Evolutionary conservation across 768 basidiomycete genomes (phyloP).

Genomic region (Strobilomyces dryophilus): DNA sequence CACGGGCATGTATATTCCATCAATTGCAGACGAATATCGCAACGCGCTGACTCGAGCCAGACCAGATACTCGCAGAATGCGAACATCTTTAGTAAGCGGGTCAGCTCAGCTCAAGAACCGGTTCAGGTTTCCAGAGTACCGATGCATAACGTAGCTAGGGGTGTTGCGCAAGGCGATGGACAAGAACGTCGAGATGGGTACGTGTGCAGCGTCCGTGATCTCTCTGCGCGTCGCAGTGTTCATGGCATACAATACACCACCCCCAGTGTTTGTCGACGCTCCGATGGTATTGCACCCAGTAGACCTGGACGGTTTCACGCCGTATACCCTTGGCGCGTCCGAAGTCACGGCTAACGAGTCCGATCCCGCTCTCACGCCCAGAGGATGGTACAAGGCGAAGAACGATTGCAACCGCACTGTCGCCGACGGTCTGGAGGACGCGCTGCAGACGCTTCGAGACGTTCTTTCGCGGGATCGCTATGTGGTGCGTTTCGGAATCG

Average conservation of each 20-base stretch:
- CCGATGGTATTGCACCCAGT: constrained; percentile 64
- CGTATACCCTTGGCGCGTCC: constrained; percentile 35
- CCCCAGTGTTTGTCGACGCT: constrained; percentile 63
- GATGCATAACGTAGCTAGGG: constrained; percentile 45
- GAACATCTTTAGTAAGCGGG: constrained; percentile 66
- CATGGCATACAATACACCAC: background rate
- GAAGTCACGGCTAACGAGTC: constrained; percentile 31
- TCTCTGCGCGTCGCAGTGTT: background rate
- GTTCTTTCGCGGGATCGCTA: constrained; percentile 56
- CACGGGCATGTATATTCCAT: constrained; percentile 35
- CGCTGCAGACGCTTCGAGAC: constrained; percentile 51
- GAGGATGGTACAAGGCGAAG: constrained; percentile 71
- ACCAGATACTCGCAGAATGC: constrained; percentile 71
- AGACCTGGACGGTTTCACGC: constrained; percentile 42
- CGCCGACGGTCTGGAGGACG: constrained; percentile 54
- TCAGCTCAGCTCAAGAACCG: constrained; percentile 29
- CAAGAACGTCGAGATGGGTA: constrained; percentile 65
- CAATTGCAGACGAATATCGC: background rate
- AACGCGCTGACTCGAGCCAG: constrained; percentile 1
- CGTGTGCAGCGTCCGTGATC: background rate
- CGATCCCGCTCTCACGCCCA: constrained; percentile 53
- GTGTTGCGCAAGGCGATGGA: constrained; percentile 68
- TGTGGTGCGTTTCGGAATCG: constrained; percentile 44
- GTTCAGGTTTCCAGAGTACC: background rate
- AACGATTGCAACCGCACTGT: constrained; percentile 48